Percentiles rank a stretch among this genome's conserved stretches.
Conservation (phyloP, 805 yeast species). For the Pichia californica region DNA sequence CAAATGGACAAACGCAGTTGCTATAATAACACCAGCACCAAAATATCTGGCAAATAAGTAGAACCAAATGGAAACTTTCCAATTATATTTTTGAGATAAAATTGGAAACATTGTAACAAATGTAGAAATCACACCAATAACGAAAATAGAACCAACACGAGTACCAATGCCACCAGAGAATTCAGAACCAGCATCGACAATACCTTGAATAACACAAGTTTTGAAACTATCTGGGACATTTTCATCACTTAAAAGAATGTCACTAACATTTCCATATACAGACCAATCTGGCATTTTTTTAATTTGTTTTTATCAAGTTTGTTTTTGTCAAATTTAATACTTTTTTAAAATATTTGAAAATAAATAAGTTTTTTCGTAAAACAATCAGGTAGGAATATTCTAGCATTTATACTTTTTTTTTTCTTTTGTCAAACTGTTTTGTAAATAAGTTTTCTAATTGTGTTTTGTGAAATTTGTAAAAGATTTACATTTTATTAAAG, state of each 20-base stretch:
- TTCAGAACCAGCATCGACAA: slow-evolving; percentile 14
- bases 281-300: slow-evolving; percentile 12
- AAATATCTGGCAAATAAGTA: slow-evolving; percentile 61
- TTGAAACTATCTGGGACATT: slow-evolving; percentile 16
- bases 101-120: slow-evolving; percentile 54
- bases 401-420: too few species aligned
- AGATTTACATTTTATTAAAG: too few species aligned
- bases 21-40: slow-evolving; percentile 77
- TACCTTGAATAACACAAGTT: slow-evolving; percentile 17
- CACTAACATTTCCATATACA: slow-evolving; percentile 8
- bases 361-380: too few species aligned
- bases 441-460: too few species aligned
- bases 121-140: slow-evolving; percentile 46
- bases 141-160: slow-evolving; percentile 56
- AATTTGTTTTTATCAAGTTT: too few species aligned
- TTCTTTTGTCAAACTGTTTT: too few species aligned
- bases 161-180: slow-evolving; percentile 24
- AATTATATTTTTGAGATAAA: slow-evolving; percentile 45
- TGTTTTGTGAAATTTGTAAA: too few species aligned
- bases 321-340: too few species aligned
- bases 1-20: slow-evolving; percentile 70
- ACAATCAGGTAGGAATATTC: too few species aligned
- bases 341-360: too few species aligned
- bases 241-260: slow-evolving; percentile 10
- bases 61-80: slow-evolving; percentile 47